Evolutionary conservation across 2,329 filamentous ascomycete species (phyloP), one percentile per base, ranked within the genome.

Genomic region (Colletotrichum falcatum): DNA sequence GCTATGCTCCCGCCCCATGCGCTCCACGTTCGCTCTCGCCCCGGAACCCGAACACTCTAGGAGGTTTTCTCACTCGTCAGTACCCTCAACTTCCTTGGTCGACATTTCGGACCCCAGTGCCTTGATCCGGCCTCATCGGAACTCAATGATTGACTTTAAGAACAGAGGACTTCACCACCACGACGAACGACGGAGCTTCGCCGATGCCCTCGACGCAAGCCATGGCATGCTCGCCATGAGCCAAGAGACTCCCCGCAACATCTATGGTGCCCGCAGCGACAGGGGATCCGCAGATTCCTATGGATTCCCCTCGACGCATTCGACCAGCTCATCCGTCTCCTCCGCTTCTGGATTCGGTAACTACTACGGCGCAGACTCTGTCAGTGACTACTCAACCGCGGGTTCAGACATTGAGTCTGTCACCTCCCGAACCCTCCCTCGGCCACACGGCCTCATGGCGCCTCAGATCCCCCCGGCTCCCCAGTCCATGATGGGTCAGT

Each of bases 401-500:
- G 90, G 94, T 5, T 95, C 94, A 59, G 94, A 98, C 72, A 93
- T 97, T 69, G 94, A 95, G 77, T 90, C 92, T 6, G 88, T 93
- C 65, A 88, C 90, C 46, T 94, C 94, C 61, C 89, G 95, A 75
- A 95, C 94, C n/a, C 85, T 97, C 2, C 94, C 95, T 1, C 88
- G 94, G 63, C 94, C 94, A 1, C 90, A 90, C 33, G 91, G 89
- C 46, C 76, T 87, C 64, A 85, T 87, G 83, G 84, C 84, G 53
- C 90, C 87, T 68, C 87, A 86, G 73, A 87, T 91, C 39, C 94
- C 94, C 1, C 94, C 94, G 1, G 94, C 94, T 23, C 95, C 94
- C 1, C 93, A 97, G 79, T 97, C 95, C 0, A 98, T 99, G 94
- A 99, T 99, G 96, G 91, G 94, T 62, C 95, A 97, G 77, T 98